These are phyloP conservation scores for Aspergillus latus DNA, from an alignment of 2,329 filamentous ascomycete genomes.

Conservation along the genomic window DNA sequence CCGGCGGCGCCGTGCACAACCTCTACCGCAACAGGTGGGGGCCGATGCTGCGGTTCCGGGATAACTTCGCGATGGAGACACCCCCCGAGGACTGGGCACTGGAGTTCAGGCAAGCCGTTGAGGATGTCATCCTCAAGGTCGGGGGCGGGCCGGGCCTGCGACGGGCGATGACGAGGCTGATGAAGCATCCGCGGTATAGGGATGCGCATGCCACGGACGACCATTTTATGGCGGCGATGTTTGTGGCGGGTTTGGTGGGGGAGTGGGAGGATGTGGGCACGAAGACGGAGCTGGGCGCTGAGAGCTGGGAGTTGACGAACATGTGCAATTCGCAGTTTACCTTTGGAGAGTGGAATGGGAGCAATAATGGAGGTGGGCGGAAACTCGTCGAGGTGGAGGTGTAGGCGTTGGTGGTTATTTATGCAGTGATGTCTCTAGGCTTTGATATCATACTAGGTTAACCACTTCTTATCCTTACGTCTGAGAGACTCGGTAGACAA, in stretches of 20 bases:
- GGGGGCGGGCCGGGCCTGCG: slow-evolving; percentile 54
- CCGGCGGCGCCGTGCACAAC: slow-evolving; percentile 68
- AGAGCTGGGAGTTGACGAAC: slow-evolving; percentile 66
- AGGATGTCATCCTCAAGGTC: slow-evolving; percentile 58
- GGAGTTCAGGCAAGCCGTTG: slow-evolving; percentile 65
- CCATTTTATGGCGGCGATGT: slow-evolving; percentile 66
- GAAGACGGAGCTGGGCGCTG: slow-evolving; percentile 44
- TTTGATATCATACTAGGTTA: too few relatives aligned
- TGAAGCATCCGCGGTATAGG: slow-evolving; percentile 66
- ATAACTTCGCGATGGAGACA: slow-evolving; percentile 61
- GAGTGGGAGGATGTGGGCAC: slow-evolving; percentile 48
- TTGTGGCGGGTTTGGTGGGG: slow-evolving; percentile 60
- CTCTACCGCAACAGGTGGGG: slow-evolving; percentile 66
- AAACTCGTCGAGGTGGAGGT: not conserved
- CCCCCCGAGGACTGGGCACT: slow-evolving; percentile 62
- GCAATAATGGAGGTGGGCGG: not conserved
- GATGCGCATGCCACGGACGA: slow-evolving; percentile 70
- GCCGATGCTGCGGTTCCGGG: slow-evolving; percentile 62
- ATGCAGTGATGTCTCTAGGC: too few relatives aligned
- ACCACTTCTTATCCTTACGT: too few relatives aligned
- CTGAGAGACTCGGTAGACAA: too few relatives aligned
- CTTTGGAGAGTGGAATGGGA: slow-evolving; percentile 43
- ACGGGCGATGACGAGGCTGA: slow-evolving; percentile 59
- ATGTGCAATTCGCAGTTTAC: slow-evolving; percentile 65
- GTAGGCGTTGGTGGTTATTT: not conserved